Conservation (phyloP, 2,329 filamentous ascomycete species). For the Botryotinia narcissicola region DNA sequence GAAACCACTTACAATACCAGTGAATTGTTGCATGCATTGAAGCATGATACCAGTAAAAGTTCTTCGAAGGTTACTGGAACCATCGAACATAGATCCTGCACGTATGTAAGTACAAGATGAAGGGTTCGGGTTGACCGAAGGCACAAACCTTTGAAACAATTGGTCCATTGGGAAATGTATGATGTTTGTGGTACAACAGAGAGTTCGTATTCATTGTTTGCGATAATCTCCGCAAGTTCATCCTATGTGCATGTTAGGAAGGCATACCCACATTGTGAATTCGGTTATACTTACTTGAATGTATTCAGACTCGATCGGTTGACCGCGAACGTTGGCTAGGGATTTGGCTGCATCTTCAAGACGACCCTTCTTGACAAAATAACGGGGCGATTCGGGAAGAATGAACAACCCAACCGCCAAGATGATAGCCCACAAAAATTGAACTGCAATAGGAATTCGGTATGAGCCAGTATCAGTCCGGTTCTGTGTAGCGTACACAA, state of each 20-base stretch:
- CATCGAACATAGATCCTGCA: slow-evolving; percentile 16
- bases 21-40: slow-evolving; percentile 77
- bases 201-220: slow-evolving; percentile 85
- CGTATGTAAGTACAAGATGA: slow-evolving; percentile 68
- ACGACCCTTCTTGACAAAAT: slow-evolving; percentile 75
- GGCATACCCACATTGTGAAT: too few species aligned
- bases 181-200: slow-evolving; percentile 61
- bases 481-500: slow-evolving; percentile 69
- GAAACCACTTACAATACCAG: slow-evolving; percentile 53
- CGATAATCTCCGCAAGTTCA: slow-evolving; percentile 81
- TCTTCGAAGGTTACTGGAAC: slow-evolving; percentile 57
- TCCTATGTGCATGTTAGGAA: slow-evolving; percentile 31
- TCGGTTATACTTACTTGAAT: slow-evolving; percentile 52
- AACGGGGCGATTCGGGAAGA: slow-evolving; percentile 83
- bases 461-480: slow-evolving; percentile 64
- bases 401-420: slow-evolving; percentile 69
- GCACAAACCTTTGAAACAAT: slow-evolving; percentile 64
- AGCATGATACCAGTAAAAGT: slow-evolving; percentile 69
- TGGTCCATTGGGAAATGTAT: slow-evolving; percentile 67
- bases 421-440: slow-evolving; percentile 78
- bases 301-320: slow-evolving; percentile 68
- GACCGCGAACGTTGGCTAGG: slow-evolving; percentile 69
- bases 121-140: slow-evolving; percentile 60
- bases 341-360: slow-evolving; percentile 61
- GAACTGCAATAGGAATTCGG: slow-evolving; percentile 77